These are phyloP conservation scores for Hanseniaspora pseudoguilliermondii DNA, from an alignment of 805 yeast species.

Conservation along the genomic window DNA sequence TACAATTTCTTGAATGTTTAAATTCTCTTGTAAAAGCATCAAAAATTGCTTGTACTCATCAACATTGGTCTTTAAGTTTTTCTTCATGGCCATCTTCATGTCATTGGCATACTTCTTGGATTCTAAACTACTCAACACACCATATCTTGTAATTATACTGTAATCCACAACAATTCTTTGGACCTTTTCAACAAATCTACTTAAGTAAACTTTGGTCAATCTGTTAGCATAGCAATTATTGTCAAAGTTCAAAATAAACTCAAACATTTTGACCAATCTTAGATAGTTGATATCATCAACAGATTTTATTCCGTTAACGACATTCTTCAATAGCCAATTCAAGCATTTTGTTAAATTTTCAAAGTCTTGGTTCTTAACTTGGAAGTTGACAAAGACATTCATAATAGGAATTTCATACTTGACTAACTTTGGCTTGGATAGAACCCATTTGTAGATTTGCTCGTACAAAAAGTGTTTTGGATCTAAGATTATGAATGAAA, in stretches of 20 bases:
- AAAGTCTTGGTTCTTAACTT: conserved; percentile 28
- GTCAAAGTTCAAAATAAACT: conserved; percentile 47
- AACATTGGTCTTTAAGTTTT: conserved; percentile 11
- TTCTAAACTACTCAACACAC: conserved; percentile 32
- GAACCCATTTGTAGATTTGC: conserved; percentile 50
- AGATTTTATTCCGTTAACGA: conserved; percentile 37
- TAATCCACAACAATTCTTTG: conserved; percentile 32
- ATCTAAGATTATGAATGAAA: conserved; percentile 45
- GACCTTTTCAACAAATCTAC: conserved; percentile 34
- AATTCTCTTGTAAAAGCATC: conserved; percentile 35
- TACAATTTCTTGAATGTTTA: conserved; percentile 26
- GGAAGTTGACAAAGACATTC: conserved; percentile 23
- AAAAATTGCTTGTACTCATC: conserved; percentile 22
- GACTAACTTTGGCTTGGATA: conserved; percentile 33
- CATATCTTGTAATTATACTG: conserved; percentile 51
- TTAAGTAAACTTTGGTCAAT: conserved; percentile 31
- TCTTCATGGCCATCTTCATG: conserved; percentile 15
- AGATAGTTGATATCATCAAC: conserved; percentile 42
- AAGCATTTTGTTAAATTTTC: conserved; percentile 46
- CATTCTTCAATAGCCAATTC: conserved; percentile 48
- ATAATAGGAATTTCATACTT: conserved; percentile 35
- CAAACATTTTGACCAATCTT: conserved; percentile 45
- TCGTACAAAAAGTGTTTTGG: conserved; percentile 72
- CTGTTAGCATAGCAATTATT: conserved; percentile 38
- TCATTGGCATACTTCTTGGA: conserved; percentile 16